phyloP scores from a whole-genome alignment of 2,329 filamentous ascomycete genomes.

The Penicillium nordicum region DNA sequence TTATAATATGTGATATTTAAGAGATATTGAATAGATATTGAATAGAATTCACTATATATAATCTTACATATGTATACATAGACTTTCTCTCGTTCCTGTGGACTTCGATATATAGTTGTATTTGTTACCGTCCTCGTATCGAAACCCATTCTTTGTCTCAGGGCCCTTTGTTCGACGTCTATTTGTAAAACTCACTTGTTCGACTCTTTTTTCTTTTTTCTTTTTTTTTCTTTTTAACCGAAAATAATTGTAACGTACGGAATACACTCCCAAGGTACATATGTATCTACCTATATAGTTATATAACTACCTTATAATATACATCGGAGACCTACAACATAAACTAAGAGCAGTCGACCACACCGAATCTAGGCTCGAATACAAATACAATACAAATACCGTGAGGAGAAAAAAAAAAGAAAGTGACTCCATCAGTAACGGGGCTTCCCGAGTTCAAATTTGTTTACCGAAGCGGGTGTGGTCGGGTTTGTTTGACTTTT shows the following conservation, averaged over 20 bases:
- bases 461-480: constrained; percentile 17
- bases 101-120: not conserved
- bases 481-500: constrained; percentile 11
- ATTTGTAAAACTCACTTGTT: not conserved
- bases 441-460: constrained; percentile 21
- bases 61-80: too few relatives aligned
- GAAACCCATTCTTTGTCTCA: not conserved
- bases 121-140: not conserved
- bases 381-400: constrained; percentile 2
- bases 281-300: too few relatives aligned
- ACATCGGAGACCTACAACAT: not conserved
- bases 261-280: not conserved
- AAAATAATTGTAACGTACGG: not conserved
- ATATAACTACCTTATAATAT: too few relatives aligned
- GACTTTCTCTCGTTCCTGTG: too few relatives aligned
- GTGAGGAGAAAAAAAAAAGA: not conserved
- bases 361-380: not conserved
- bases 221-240: not conserved
- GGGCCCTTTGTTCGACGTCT: not conserved
- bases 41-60: not conserved
- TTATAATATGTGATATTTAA: not conserved
- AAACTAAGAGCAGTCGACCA: not conserved
- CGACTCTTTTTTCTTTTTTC: not conserved
- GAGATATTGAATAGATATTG: not conserved
- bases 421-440: constrained; percentile 5